A percentile compares a stretch with the other conserved stretches of the same genome.
Conservation (phyloP, 75 land plant species). For the Selaginella moellendorffii region DNA sequence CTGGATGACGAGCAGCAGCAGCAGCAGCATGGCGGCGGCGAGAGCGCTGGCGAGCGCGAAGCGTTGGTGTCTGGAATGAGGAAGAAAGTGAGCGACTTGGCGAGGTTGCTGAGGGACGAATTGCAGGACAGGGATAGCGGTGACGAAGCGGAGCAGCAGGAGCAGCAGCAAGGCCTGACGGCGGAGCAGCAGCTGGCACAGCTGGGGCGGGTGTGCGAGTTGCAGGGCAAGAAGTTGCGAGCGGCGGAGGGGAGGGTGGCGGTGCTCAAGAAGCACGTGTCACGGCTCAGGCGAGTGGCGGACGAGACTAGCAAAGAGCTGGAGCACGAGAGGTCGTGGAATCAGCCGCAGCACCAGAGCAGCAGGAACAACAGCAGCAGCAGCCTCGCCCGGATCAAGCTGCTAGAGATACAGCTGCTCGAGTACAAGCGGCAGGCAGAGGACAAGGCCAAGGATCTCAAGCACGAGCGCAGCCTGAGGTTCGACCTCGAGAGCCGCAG, state of each 20-base stretch:
- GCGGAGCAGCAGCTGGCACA: not conserved
- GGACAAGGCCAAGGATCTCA: constrained; percentile 3
- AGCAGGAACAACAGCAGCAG: not conserved
- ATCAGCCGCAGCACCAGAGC: no score
- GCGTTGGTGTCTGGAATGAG: not conserved
- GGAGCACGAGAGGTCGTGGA: not conserved
- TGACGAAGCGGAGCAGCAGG: not conserved
- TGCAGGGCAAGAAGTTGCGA: not conserved
- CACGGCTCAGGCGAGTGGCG: not conserved
- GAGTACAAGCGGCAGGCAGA: not conserved
- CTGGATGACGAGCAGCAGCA: no score
- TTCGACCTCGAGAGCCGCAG: not conserved
- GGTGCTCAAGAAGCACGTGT: constrained; percentile 1
- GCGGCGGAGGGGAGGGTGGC: not conserved
- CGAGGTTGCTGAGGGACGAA: not conserved
- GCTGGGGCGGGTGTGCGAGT: not conserved
- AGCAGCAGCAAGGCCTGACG: not conserved
- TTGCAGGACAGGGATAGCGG: no score
- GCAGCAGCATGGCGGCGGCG: no score
- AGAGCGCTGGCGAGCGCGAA: no score
- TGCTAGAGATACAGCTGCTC: not conserved
- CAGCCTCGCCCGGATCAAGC: not conserved
- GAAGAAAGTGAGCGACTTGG: not conserved
- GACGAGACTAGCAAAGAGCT: not conserved
- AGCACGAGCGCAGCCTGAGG: not conserved